Conservation (phyloP, 305 asterid genomes). For the Solanum aculeatissimum region DNA sequence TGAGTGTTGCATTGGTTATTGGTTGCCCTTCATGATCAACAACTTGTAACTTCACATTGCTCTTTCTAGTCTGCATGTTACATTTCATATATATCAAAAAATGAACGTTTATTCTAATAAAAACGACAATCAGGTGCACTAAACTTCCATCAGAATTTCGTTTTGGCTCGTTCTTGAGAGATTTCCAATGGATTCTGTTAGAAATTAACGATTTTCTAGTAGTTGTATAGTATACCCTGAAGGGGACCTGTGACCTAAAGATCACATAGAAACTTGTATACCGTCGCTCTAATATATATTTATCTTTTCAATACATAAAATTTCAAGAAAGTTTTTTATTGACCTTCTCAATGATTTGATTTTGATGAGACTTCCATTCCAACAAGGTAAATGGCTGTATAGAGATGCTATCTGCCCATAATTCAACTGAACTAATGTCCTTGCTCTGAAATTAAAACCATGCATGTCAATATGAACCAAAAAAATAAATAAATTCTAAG, state of each 20-base stretch:
- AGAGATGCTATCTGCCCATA: slow-evolving; percentile 6
- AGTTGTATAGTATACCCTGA: background rate
- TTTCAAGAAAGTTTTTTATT: background rate
- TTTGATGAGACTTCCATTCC: background rate
- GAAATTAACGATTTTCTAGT: background rate
- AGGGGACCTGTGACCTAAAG: background rate
- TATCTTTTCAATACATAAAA: no score
- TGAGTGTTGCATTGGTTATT: slow-evolving; percentile 13
- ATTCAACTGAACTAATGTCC: background rate
- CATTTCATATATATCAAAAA: background rate
- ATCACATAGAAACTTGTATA: background rate
- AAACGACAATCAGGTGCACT: background rate
- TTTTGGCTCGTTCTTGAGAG: background rate
- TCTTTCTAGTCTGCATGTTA: slow-evolving; percentile 1
- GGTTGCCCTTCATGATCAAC: slow-evolving; percentile 8
- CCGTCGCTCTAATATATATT: background rate
- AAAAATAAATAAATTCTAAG: background rate
- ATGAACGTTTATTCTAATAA: background rate
- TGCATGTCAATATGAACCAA: background rate
- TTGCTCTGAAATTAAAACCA: background rate
- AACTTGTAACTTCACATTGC: slow-evolving; percentile 14
- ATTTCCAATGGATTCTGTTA: background rate
- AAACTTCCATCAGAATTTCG: no score
- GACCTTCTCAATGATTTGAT: background rate
- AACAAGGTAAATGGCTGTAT: background rate